Evolutionary conservation across 2,329 filamentous ascomycete genomes (phyloP).

Genomic region (Aspergillus novofumigatus): DNA sequence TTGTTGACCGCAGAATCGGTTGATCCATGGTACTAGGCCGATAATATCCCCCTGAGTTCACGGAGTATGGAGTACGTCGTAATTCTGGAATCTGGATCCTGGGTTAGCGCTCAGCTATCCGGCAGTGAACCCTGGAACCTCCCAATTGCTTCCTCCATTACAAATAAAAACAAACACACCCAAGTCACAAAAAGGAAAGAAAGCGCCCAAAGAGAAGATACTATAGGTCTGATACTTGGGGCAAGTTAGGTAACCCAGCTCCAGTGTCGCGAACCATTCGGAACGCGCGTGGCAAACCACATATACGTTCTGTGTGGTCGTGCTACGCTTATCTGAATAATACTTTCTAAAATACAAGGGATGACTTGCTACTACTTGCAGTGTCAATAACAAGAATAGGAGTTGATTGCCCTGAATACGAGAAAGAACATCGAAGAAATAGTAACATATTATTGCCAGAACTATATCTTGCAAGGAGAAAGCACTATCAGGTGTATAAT

Average conservation of each 20-base stretch:
- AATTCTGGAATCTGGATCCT: slow-evolving; percentile 1
- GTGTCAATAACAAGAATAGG: background rate
- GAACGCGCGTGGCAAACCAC: slow-evolving; percentile 8
- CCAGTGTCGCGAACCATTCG: slow-evolving; percentile 10
- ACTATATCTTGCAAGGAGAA: background rate
- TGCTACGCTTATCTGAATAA: background rate
- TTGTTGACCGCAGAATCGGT: slow-evolving; percentile 1
- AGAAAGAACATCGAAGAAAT: background rate
- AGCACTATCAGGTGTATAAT: background rate
- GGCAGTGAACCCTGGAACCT: slow-evolving; percentile 12
- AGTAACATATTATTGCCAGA: background rate
- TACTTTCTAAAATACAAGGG: background rate
- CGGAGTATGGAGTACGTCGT: background rate
- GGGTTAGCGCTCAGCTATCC: slow-evolving; percentile 2
- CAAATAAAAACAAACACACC: background rate
- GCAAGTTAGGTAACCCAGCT: background rate
- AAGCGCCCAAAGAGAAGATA: background rate
- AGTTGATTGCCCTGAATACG: background rate
- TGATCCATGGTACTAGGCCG: slow-evolving; percentile 13
- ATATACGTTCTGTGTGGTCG: background rate
- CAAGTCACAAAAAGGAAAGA: background rate
- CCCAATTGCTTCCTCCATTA: background rate
- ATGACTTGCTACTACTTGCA: background rate
- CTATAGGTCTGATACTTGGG: background rate
- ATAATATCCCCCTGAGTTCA: background rate